A percentile compares a stretch with the other conserved stretches of the same genome.
Conservation (phyloP, 768 basidiomycete genomes). For the Amanita exitialis region DNA sequence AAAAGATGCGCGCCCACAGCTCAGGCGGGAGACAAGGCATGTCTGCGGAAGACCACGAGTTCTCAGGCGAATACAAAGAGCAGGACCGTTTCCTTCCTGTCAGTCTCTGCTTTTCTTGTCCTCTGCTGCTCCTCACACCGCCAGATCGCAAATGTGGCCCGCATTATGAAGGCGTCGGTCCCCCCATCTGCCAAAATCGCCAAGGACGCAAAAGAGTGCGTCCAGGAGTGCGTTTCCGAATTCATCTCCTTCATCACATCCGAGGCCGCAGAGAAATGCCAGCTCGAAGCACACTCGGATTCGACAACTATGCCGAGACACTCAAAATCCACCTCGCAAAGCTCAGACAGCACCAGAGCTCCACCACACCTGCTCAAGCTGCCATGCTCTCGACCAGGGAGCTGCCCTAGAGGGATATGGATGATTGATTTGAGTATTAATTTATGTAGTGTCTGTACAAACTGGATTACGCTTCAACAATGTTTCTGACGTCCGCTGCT, state of each 20-base stretch:
- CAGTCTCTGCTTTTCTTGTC: constrained; percentile 14
- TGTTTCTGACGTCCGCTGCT: not conserved
- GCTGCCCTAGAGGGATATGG: constrained; percentile 4
- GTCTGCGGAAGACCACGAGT: constrained; percentile 27
- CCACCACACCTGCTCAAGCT: not conserved
- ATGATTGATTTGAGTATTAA: not conserved
- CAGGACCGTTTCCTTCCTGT: constrained; percentile 95
- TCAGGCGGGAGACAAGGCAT: not conserved
- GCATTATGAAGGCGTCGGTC: no score
- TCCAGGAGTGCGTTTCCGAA: constrained; percentile 97
- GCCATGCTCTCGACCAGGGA: not conserved
- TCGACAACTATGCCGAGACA: constrained; percentile 90
- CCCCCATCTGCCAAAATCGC: constrained; percentile 89
- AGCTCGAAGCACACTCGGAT: constrained; percentile 81
- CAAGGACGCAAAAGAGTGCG: constrained; percentile 97
- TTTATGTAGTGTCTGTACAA: no score
- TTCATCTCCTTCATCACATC: constrained; percentile 98
- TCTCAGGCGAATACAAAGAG: constrained; percentile 90
- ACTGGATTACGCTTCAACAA: not conserved
- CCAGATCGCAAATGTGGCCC: no score
- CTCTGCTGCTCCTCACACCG: no score
- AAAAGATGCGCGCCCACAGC: not conserved
- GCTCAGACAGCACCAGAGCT: constrained; percentile 44
- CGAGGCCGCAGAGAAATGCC: constrained; percentile 92
- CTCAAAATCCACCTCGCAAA: constrained; percentile 90